Evolutionary conservation across 441 rosid genomes (phyloP).

Genomic region (Biscutella laevigata): DNA sequence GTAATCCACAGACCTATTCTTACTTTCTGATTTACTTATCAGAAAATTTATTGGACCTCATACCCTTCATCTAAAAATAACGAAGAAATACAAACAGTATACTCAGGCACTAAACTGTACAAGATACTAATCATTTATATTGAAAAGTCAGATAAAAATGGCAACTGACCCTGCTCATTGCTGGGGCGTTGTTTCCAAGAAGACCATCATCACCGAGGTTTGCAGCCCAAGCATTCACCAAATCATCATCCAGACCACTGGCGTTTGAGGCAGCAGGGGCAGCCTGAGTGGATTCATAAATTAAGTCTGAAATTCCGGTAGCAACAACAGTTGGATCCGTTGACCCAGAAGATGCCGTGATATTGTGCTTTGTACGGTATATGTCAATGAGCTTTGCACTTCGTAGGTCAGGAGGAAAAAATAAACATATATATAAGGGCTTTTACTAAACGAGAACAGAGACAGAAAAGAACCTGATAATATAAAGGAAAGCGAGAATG

Average conservation of each 20-base stretch:
- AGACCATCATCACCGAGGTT: constrained; percentile 95
- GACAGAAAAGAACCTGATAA: constrained; percentile 1
- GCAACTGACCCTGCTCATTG: constrained; percentile 84
- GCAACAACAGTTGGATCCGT: constrained; percentile 86
- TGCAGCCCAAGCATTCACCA: constrained; percentile 99
- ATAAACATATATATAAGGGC: neutral
- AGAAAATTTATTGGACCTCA: neutral
- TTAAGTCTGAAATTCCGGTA: constrained; percentile 89
- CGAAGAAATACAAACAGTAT: neutral
- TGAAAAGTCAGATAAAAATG: neutral
- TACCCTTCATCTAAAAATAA: neutral
- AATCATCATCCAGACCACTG: constrained; percentile 88
- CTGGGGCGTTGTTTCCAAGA: constrained; percentile 81
- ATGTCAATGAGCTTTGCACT: constrained; percentile 88
- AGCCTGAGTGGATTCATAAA: constrained; percentile 87
- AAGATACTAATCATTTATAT: neutral
- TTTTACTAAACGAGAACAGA: neutral
- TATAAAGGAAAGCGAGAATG: neutral
- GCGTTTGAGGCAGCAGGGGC: constrained; percentile 63
- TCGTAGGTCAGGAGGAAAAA: constrained; percentile 15
- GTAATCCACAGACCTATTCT: constrained; percentile 1
- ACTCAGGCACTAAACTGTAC: neutral
- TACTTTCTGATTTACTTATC: neutral
- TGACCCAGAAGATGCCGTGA: constrained; percentile 75
- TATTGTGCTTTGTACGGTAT: constrained; percentile 87